Percentiles rank a stretch among this genome's conserved stretches.
Conservation (phyloP, 306 rosid genomes). For the Luffa acutangula region DNA sequence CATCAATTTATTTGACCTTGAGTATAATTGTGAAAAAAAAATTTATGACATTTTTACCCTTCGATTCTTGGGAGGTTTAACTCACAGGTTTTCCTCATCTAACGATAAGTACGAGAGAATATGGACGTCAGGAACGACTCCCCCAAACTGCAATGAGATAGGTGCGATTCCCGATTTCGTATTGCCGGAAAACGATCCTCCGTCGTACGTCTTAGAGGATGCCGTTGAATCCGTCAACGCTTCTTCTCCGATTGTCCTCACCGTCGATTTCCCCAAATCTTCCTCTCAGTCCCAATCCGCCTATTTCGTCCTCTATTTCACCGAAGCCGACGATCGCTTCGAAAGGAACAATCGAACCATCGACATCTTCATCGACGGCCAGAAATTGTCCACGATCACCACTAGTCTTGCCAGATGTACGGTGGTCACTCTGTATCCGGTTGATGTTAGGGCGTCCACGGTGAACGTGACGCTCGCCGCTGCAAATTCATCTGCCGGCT, state of each 20-base stretch:
- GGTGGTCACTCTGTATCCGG: conserved; percentile 2
- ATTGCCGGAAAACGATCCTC: neutral
- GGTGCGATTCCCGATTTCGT: neutral
- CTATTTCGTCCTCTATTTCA: neutral
- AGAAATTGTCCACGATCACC: neutral
- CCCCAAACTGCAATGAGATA: neutral
- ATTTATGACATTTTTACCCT: neutral
- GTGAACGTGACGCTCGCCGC: neutral
- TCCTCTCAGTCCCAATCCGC: neutral
- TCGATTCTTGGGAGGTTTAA: neutral
- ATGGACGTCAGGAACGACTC: neutral
- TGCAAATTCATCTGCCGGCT: neutral
- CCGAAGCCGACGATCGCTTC: neutral
- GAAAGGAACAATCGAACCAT: neutral
- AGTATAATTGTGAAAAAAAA: too few relatives aligned
- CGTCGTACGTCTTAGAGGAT: neutral
- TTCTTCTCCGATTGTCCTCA: neutral
- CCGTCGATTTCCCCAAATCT: neutral
- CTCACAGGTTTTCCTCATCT: neutral
- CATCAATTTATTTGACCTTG: too few relatives aligned
- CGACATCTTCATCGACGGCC: neutral
- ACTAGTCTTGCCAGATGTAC: neutral
- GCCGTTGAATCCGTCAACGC: conserved; percentile 1
- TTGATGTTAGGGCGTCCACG: neutral
- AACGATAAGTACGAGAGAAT: neutral